Conservation (phyloP, 371 early-diverging fungal species). For the Nematocida parisii region DNA sequence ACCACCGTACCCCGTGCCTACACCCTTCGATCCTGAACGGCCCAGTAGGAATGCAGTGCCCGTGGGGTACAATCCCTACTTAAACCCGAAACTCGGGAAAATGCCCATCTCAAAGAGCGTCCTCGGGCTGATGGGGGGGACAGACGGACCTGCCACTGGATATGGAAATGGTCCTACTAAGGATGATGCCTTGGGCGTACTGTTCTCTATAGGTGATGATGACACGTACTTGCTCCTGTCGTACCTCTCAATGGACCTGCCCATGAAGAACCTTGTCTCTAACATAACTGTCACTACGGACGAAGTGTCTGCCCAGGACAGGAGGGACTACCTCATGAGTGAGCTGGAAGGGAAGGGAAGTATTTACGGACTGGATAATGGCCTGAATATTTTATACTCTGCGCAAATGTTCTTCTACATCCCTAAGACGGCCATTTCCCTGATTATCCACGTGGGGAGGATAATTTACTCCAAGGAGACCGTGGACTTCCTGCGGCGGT, state of each 20-base stretch:
- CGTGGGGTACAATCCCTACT: background rate
- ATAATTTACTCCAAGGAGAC: slow-evolving; percentile 44
- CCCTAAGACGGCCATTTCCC: slow-evolving; percentile 61
- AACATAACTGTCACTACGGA: slow-evolving; percentile 55
- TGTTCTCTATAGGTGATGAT: slow-evolving; percentile 63
- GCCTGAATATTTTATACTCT: slow-evolving; percentile 64
- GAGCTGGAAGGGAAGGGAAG: slow-evolving; percentile 67
- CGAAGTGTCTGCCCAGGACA: slow-evolving; percentile 63
- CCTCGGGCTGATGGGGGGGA: background rate
- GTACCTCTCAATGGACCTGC: slow-evolving; percentile 61
- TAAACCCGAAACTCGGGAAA: background rate
- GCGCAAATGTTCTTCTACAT: slow-evolving; percentile 63
- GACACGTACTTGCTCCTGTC: slow-evolving; percentile 38
- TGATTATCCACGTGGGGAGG: slow-evolving; percentile 60
- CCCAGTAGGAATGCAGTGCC: slow-evolving; percentile 1
- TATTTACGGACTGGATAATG: slow-evolving; percentile 41
- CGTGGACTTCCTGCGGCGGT: background rate
- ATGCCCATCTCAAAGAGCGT: background rate
- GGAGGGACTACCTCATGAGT: slow-evolving; percentile 54
- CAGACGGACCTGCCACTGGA: slow-evolving; percentile 14
- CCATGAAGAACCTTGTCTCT: slow-evolving; percentile 63
- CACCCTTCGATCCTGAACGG: slow-evolving; percentile 4
- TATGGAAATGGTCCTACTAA: slow-evolving; percentile 44
- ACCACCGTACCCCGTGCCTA: background rate
- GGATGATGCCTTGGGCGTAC: slow-evolving; percentile 53